Conservation (phyloP, 345 rosid genomes). For the Brassica nigra region DNA sequence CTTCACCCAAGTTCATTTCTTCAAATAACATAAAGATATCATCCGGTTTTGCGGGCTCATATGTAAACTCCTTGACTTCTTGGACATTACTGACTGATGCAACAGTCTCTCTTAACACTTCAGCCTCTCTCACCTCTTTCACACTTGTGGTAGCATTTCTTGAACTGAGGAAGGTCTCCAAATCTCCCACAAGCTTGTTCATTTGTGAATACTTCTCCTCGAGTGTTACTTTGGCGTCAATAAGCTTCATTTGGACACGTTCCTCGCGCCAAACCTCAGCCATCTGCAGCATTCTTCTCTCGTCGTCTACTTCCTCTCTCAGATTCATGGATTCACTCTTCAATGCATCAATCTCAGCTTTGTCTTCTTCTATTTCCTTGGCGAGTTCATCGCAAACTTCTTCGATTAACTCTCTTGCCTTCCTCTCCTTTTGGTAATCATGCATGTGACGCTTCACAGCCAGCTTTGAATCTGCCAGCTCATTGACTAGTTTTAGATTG, state of each 20-base stretch:
- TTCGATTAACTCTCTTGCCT: conserved; percentile 58
- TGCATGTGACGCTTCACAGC: conserved; percentile 68
- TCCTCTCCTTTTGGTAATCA: conserved; percentile 74
- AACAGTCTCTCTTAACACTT: conserved; percentile 53
- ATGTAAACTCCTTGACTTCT: conserved; percentile 60
- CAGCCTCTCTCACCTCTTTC: conserved; percentile 43
- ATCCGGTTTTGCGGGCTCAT: conserved; percentile 65
- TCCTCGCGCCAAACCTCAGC: conserved; percentile 98
- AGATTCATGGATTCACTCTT: conserved; percentile 67
- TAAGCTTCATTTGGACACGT: conserved; percentile 90
- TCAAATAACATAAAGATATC: conserved; percentile 70
- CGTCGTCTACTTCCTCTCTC: conserved; percentile 74
- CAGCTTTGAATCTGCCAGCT: conserved; percentile 73
- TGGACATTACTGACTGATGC: conserved; percentile 54
- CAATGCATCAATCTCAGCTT: conserved; percentile 67
- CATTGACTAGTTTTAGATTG: conserved; percentile 73
- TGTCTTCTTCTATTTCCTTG: conserved; percentile 78
- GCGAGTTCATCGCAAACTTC: conserved; percentile 93
- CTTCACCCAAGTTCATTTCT: conserved; percentile 53
- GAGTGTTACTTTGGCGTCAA: conserved; percentile 68
- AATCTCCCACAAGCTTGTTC: conserved; percentile 59
- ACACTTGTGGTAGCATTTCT: conserved; percentile 40
- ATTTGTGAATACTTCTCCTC: conserved; percentile 50
- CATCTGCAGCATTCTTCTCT: conserved; percentile 93
- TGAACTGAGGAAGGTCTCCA: conserved; percentile 56